These are phyloP conservation scores for Carex kokanica DNA, from an alignment of 176 grass and related monocot genomes.

Conservation along the genomic window DNA sequence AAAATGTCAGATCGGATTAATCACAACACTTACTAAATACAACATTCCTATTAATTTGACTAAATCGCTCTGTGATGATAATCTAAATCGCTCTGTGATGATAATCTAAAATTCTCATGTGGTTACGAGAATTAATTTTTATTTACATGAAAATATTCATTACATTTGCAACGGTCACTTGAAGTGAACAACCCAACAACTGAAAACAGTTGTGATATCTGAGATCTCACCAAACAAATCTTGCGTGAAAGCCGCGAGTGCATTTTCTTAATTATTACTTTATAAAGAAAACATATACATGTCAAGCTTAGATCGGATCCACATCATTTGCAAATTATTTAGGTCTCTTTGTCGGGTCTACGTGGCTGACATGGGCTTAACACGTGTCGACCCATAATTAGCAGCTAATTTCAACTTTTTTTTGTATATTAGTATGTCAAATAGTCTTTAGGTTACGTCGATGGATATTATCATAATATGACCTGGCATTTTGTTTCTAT, in stretches of 20 bases:
- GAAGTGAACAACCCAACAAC: background rate
- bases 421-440: background rate
- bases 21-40: no score
- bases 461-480: background rate
- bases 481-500: no score
- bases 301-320: background rate
- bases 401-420: background rate
- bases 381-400: background rate
- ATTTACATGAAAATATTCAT: background rate
- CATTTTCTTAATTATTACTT: background rate
- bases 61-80: no score
- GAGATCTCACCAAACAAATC: conserved; percentile 1
- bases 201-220: background rate
- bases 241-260: background rate
- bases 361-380: background rate
- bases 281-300: background rate
- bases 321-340: background rate
- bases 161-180: background rate
- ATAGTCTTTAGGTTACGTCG: background rate
- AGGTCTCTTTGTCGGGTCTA: background rate
- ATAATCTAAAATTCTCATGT: background rate
- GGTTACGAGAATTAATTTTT: no score
- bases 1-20: no score
- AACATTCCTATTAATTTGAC: no score
- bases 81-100: no score